Evolutionary conservation across 2,329 filamentous ascomycete species (phyloP).

Genomic region (Cytospora piceicola): DNA sequence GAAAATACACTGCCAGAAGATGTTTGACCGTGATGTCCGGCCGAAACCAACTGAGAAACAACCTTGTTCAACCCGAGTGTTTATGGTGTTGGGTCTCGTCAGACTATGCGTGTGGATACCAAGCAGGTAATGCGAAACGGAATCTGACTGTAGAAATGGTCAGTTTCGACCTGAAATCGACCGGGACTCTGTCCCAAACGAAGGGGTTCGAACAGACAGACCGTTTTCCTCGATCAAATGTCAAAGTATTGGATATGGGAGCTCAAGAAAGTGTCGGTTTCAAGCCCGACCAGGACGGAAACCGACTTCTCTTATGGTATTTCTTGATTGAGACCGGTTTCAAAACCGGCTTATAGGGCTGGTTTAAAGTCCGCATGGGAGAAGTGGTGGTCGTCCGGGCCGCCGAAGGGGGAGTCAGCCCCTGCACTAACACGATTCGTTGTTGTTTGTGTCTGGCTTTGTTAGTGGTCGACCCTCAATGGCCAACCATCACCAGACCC

Average conservation of each 20-base stretch:
- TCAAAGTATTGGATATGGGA: slow-evolving; percentile 20
- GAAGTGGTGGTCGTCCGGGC: slow-evolving; percentile 5
- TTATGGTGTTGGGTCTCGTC: not conserved
- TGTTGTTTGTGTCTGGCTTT: not conserved
- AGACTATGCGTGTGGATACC: not conserved
- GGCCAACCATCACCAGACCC: slow-evolving; percentile 20
- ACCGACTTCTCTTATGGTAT: slow-evolving; percentile 22
- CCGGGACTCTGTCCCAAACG: slow-evolving; percentile 7
- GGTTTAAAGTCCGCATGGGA: slow-evolving; percentile 13
- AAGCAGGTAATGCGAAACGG: slow-evolving; percentile 11
- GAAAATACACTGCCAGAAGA: not conserved
- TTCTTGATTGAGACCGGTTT: slow-evolving; percentile 15
- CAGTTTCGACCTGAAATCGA: not conserved
- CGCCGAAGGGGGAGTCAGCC: slow-evolving; percentile 7
- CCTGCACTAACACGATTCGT: slow-evolving; percentile 21
- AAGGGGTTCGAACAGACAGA: slow-evolving; percentile 6
- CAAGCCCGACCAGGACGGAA: slow-evolving; percentile 20
- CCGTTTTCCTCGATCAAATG: slow-evolving; percentile 6
- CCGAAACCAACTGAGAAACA: not conserved
- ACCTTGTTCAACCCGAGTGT: slow-evolving; percentile 5
- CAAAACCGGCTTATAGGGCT: slow-evolving; percentile 19
- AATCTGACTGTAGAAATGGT: not conserved
- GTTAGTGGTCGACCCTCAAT: slow-evolving; percentile 17
- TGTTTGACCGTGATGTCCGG: slow-evolving; percentile 3
- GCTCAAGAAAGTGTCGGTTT: slow-evolving; percentile 15